phyloP scores from a whole-genome alignment of 768 basidiomycete genomes.

The Artomyces pyxidatus region DNA sequence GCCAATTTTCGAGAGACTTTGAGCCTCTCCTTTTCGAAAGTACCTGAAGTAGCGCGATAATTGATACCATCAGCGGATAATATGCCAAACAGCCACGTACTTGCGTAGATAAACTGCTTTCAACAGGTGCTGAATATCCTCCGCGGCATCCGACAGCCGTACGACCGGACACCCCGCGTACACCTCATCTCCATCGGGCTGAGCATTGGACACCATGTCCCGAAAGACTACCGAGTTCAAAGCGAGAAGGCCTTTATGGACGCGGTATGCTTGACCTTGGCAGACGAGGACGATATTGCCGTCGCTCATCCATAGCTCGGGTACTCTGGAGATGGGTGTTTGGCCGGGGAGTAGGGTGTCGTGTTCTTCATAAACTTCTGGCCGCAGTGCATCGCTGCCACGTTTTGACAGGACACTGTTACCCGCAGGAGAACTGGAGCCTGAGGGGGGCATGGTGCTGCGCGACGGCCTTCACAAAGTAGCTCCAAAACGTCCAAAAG shows the following conservation, averaged over 20 bases:
- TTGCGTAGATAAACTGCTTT: constrained; percentile 6
- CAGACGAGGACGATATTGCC: constrained; percentile 21
- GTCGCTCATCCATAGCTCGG: constrained; percentile 20
- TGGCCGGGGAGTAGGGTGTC: no score
- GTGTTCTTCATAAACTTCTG: no score
- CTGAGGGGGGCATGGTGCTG: no score
- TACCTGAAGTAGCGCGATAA: no score
- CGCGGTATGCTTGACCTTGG: constrained; percentile 18
- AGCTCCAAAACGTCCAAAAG: no score
- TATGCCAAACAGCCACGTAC: not conserved
- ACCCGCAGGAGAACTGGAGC: no score
- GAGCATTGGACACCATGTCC: constrained; percentile 17
- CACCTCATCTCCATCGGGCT: constrained; percentile 7
- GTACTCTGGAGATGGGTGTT: no score
- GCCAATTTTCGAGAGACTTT: not conserved
- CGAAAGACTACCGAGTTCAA: constrained; percentile 16
- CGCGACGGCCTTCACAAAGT: no score
- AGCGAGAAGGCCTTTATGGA: constrained; percentile 15
- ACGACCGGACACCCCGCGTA: constrained; percentile 9
- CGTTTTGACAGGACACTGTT: no score
- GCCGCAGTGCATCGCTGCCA: no score
- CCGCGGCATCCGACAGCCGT: constrained; percentile 6
- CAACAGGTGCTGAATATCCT: constrained; percentile 8
- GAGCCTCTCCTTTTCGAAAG: not conserved
- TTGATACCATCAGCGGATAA: no score